Base-by-base conservation (phyloP, 2,329 filamentous ascomycete genomes). In the Penicillium capsulatum region DNA sequence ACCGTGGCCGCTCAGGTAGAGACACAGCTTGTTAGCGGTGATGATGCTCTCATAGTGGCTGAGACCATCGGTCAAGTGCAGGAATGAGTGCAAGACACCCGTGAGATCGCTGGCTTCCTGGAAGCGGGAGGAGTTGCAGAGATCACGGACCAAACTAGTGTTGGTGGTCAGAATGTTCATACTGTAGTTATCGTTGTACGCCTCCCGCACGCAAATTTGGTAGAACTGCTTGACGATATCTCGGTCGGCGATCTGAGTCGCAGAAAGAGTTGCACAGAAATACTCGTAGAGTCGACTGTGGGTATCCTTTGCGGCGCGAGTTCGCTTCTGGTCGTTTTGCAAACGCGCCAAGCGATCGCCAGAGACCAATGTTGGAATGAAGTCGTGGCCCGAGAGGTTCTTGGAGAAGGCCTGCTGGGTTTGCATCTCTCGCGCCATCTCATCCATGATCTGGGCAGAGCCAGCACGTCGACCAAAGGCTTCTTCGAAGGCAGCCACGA, bases 401-500 rank as follows among this genome's bases (percentile, higher is more conserved):
- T 57, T 58, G 14, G 60, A 48, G 50, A 67, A 68, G 7, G 59
- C 50, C 41, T 64, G 64, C 44, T 69, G 70, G n/a, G 67, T 60
- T 15, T 63, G 52, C 36, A 63, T 65, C 50, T 73, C 69, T 5
- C 62, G 63, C 15, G 67, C 51, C 40, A 73, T 58, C 26, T 72
- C 67, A 4, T 59, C 63, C 44, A 74, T 65, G 33, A 70, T 65
- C 39, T 69, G 57, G 2, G 62, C 59, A 35, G 63, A 66, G 3
- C 53, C 55, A 14, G 57, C 54, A 11, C 61, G 59, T 29, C 62
- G 63, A 29, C 59, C 57, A 15, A 73, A 60, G 9, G 61, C 56
- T 41, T 69, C 65, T 40, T 72, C 68, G 29, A 74, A 69, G 1
- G 65, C 58, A 10, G 70, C 65, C 5, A 72, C 57, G 49, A 74